Conservation (phyloP, 2,329 filamentous ascomycete species). For the Botrytis fabae region DNA sequence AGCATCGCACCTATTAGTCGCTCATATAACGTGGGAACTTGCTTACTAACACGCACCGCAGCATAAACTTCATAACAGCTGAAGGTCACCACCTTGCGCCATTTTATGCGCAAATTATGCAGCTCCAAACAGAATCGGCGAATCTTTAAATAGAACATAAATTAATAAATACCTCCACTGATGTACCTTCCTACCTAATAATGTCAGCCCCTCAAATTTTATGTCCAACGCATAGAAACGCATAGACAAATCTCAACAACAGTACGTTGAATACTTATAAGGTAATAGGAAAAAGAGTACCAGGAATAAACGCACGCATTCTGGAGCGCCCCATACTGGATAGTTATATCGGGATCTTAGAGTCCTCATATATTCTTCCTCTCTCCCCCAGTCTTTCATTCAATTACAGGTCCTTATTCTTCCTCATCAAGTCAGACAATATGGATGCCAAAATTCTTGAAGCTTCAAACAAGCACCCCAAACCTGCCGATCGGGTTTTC, state of each 20-base stretch:
- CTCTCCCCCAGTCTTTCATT: not conserved
- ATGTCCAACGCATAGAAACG: slow-evolving; percentile 23
- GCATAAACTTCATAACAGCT: not conserved
- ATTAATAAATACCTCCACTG: not conserved
- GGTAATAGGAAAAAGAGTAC: not conserved
- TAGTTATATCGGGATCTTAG: slow-evolving; percentile 3
- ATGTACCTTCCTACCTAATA: not conserved
- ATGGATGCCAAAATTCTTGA: slow-evolving; percentile 57
- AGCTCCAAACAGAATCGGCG: not conserved
- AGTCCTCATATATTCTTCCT: slow-evolving; percentile 1
- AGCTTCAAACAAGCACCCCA: slow-evolving; percentile 63
- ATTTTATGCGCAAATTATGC: slow-evolving; percentile 20
- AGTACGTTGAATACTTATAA: slow-evolving; percentile 19
- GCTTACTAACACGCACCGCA: not conserved
- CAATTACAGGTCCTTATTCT: slow-evolving; percentile 1
- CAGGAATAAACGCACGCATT: slow-evolving; percentile 4
- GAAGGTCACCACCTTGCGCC: slow-evolving; percentile 4
- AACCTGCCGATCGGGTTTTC: slow-evolving; percentile 55
- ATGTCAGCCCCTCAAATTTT: slow-evolving; percentile 12
- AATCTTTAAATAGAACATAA: slow-evolving; percentile 15
- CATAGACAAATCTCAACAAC: slow-evolving; percentile 11
- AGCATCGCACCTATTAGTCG: not conserved
- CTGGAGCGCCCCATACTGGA: not conserved
- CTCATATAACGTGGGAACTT: not conserved
- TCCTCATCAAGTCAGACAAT: slow-evolving; percentile 31